Conservation (phyloP, 768 basidiomycete species). For the Termitomyces eurrhizus region DNA sequence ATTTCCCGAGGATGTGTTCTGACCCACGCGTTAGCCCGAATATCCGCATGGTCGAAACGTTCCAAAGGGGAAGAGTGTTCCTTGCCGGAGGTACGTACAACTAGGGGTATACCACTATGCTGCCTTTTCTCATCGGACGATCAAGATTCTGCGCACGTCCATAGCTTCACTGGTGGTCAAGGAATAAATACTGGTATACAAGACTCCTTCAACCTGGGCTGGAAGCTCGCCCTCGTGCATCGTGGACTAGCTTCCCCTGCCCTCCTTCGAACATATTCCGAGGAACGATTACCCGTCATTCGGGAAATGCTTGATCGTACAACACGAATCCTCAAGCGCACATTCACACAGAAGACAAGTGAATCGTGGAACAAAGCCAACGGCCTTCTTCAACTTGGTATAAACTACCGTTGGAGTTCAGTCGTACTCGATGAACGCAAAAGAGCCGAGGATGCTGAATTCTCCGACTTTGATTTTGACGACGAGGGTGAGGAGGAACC, state of each 20-base stretch:
- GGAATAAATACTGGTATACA: constrained; percentile 22
- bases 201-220: constrained; percentile 34
- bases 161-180: constrained; percentile 41
- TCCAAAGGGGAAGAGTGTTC: constrained; percentile 41
- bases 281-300: constrained; percentile 43
- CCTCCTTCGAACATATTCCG: constrained; percentile 38
- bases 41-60: constrained; percentile 42
- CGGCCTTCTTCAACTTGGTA: constrained; percentile 38
- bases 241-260: constrained; percentile 29
- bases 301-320: constrained; percentile 40
- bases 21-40: constrained; percentile 33
- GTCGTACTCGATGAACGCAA: constrained; percentile 41
- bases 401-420: constrained; percentile 51
- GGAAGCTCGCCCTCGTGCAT: constrained; percentile 41
- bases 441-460: constrained; percentile 10
- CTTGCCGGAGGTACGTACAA: constrained; percentile 38
- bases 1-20: constrained; percentile 1
- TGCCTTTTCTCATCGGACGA: background rate
- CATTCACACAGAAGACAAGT: constrained; percentile 14
- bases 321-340: constrained; percentile 23
- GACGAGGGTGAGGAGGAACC: constrained; percentile 9
- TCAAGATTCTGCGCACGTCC: constrained; percentile 47
- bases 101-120: background rate
- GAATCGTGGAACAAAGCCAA: constrained; percentile 19
- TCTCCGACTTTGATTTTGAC: constrained; percentile 11